A percentile compares a stretch with the other conserved stretches of the same genome.
Evolutionary conservation across 306 rosid genomes (phyloP).

Genomic region (Erythrophleum fordii): DNA sequence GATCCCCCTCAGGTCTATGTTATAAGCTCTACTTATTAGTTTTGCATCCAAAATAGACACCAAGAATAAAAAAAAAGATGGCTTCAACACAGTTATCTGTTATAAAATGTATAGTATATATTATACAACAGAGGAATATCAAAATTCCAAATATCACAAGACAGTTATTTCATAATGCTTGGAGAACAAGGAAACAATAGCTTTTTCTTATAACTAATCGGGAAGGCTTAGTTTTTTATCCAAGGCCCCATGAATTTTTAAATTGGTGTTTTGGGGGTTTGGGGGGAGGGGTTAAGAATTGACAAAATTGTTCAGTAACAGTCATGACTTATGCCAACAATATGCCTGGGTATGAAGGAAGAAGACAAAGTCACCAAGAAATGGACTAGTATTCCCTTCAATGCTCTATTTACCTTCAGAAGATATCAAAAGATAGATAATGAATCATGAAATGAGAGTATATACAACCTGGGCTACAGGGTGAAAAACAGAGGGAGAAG

Average conservation of each 20-base stretch:
- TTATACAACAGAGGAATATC: neutral
- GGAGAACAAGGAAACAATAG: neutral
- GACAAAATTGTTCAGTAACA: neutral
- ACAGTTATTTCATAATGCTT: neutral
- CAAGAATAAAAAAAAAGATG: neutral
- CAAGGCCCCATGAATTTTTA: neutral
- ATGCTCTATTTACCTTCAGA: neutral
- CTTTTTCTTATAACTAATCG: neutral
- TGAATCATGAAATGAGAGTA: neutral
- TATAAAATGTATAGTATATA: neutral
- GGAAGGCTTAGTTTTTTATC: neutral
- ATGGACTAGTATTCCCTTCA: neutral
- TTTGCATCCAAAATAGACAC: neutral
- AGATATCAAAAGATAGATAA: neutral
- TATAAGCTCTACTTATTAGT: neutral
- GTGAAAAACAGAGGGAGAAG: neutral
- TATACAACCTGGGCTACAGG: neutral
- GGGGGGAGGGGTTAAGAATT: neutral
- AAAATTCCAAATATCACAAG: neutral
- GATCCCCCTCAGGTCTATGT: neutral
- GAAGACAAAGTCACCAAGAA: conserved; percentile 7
- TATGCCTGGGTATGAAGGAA: neutral
- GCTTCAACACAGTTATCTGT: neutral
- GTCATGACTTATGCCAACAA: neutral
- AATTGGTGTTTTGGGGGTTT: no score